Evolutionary conservation across 2,329 filamentous ascomycete genomes (phyloP).

Genomic region (Fusarium denticulatum): DNA sequence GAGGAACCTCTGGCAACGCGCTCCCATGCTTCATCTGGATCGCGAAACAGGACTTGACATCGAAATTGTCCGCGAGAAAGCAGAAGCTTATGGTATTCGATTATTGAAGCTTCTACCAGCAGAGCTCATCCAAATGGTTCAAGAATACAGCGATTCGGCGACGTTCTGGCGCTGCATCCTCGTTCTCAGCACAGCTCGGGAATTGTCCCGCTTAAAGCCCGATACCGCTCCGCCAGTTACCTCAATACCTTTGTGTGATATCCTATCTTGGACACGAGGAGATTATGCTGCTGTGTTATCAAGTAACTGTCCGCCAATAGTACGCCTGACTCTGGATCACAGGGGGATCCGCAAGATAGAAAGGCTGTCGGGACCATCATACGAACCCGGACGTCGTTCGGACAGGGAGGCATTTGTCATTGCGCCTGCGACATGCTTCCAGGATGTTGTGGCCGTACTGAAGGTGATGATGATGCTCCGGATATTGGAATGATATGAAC

Average conservation of each 20-base stretch:
- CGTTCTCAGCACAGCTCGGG: neutral
- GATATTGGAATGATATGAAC: neutral
- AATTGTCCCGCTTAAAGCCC: neutral
- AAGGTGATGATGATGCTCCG: neutral
- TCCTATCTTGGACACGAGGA: slow-evolving; percentile 7
- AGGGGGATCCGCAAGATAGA: slow-evolving; percentile 7
- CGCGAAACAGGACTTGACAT: neutral
- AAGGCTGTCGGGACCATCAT: neutral
- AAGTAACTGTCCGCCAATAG: neutral
- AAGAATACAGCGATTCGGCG: neutral
- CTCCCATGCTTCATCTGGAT: slow-evolving; percentile 2
- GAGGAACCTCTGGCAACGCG: slow-evolving; percentile 1
- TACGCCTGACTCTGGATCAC: slow-evolving; percentile 6
- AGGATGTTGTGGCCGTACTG: neutral
- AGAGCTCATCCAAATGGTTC: slow-evolving; percentile 9
- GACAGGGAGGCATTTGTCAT: slow-evolving; percentile 3
- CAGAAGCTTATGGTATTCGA: neutral
- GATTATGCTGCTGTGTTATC: neutral
- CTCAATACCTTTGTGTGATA: neutral
- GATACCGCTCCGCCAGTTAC: neutral
- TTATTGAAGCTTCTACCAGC: neutral
- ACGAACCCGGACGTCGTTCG: neutral
- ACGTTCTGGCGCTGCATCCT: slow-evolving; percentile 9
- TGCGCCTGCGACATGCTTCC: neutral
- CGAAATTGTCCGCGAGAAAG: slow-evolving; percentile 10